Percentiles rank a stretch among this genome's conserved stretches.
These are phyloP conservation scores for Primulina tabacum DNA, from an alignment of 257 asterid species.

Conservation along the genomic window DNA sequence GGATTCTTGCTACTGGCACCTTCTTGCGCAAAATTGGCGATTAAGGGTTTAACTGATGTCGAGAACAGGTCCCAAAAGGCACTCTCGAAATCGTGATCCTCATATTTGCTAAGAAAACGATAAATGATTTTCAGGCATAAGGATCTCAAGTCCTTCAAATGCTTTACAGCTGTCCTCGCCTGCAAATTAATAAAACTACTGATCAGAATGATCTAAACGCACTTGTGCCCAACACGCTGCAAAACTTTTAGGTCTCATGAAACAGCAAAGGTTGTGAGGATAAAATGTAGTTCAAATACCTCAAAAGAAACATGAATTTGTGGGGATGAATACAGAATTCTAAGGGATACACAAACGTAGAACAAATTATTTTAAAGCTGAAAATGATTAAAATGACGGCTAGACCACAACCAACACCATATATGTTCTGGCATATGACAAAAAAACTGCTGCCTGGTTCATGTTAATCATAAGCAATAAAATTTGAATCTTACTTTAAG, in stretches of 20 bases:
- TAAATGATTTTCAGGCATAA: slow-evolving; percentile 73
- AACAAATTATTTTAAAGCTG: not conserved
- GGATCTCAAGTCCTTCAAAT: slow-evolving; percentile 81
- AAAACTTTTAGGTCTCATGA: slow-evolving; percentile 12
- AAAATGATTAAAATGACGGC: slow-evolving; percentile 6
- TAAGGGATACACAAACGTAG: not conserved
- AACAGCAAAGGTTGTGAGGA: not conserved
- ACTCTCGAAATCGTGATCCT: slow-evolving; percentile 57
- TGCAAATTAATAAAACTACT: slow-evolving; percentile 37
- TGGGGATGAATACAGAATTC: not conserved
- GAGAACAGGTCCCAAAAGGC: slow-evolving; percentile 82
- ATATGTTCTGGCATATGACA: slow-evolving; percentile 1
- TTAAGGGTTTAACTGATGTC: slow-evolving; percentile 55
- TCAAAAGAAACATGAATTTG: not conserved
- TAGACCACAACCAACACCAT: slow-evolving; percentile 1
- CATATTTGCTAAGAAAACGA: slow-evolving; percentile 56
- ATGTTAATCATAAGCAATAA: not conserved
- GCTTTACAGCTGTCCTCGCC: slow-evolving; percentile 57
- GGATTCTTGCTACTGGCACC: slow-evolving; percentile 83
- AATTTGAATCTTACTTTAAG: not conserved
- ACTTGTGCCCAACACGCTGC: not conserved
- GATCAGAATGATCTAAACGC: slow-evolving; percentile 17
- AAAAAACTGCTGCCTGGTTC: not conserved
- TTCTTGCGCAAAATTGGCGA: slow-evolving; percentile 70
- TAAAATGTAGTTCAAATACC: slow-evolving; percentile 5